A percentile compares a stretch with the other conserved stretches of the same genome.
Conservation (phyloP, 345 rosid species). For the Hevea brasiliensis region DNA sequence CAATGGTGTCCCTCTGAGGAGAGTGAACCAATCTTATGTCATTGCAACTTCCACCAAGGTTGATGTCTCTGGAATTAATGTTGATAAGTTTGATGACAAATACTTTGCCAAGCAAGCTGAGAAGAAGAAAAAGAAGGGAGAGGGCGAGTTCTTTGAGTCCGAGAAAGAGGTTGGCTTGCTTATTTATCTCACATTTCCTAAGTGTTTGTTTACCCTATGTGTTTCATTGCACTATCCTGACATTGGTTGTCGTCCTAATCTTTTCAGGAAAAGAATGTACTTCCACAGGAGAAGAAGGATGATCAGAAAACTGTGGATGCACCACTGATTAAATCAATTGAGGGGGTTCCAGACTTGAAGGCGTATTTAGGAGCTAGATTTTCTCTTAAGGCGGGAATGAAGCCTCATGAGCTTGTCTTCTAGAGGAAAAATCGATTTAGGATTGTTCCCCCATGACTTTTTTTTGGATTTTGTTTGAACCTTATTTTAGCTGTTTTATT, state of each 20-base stretch:
- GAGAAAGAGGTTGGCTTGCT: constrained; percentile 50
- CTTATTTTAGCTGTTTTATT: constrained; percentile 16
- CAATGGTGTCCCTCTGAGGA: constrained; percentile 72
- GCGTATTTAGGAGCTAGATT: constrained; percentile 78
- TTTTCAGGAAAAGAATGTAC: constrained; percentile 55
- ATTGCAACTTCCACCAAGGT: constrained; percentile 70
- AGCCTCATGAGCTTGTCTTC: constrained; percentile 37
- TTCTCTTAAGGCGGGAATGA: constrained; percentile 46
- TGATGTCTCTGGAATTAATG: constrained; percentile 53
- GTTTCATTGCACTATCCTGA: background rate
- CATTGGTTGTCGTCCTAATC: background rate
- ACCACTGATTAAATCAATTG: constrained; percentile 60
- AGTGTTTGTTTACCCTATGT: background rate
- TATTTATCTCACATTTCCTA: background rate
- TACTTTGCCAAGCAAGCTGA: constrained; percentile 49
- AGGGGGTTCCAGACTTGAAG: constrained; percentile 72
- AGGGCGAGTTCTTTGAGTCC: constrained; percentile 72
- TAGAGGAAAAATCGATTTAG: constrained; percentile 14
- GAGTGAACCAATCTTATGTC: constrained; percentile 64
- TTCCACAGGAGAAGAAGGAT: constrained; percentile 82
- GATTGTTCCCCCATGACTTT: background rate
- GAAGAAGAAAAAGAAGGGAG: constrained; percentile 70
- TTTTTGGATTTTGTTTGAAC: constrained; percentile 10
- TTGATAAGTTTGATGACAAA: constrained; percentile 46
- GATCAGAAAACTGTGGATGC: constrained; percentile 77